Conservation (phyloP, 345 rosid species). For the Eucalyptus pauciflora region DNA sequence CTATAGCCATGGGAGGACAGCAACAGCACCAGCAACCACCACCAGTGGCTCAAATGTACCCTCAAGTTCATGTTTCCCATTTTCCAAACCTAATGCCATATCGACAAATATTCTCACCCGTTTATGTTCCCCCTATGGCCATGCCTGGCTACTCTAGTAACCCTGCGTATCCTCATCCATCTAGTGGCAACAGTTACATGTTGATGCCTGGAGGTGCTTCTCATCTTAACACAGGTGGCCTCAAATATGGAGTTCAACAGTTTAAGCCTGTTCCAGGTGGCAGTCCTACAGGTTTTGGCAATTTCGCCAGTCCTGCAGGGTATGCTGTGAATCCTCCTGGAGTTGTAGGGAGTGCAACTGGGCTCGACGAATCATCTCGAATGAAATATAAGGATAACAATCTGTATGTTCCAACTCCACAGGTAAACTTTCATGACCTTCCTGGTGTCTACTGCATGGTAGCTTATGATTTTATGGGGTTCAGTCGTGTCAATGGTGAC, state of each 20-base stretch:
- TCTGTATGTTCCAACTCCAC: slow-evolving; percentile 71
- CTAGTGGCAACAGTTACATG: slow-evolving; percentile 73
- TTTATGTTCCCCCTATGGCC: slow-evolving; percentile 82
- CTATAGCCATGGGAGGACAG: slow-evolving; percentile 34
- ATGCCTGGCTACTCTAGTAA: slow-evolving; percentile 82
- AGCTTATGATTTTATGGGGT: background rate
- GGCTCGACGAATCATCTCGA: slow-evolving; percentile 81
- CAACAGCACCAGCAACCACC: slow-evolving; percentile 59
- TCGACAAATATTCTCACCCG: slow-evolving; percentile 74
- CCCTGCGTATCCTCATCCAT: slow-evolving; percentile 77
- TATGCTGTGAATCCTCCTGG: slow-evolving; percentile 70
- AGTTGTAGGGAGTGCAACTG: slow-evolving; percentile 63
- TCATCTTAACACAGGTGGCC: slow-evolving; percentile 56
- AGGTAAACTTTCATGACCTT: slow-evolving; percentile 28
- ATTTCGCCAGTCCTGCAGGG: slow-evolving; percentile 38
- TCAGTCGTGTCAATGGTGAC: background rate
- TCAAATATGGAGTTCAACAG: slow-evolving; percentile 85
- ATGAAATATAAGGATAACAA: slow-evolving; percentile 79
- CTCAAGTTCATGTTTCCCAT: slow-evolving; percentile 84
- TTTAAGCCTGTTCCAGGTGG: slow-evolving; percentile 66
- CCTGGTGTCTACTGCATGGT: background rate
- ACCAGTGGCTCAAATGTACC: slow-evolving; percentile 73
- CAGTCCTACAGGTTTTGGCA: slow-evolving; percentile 55
- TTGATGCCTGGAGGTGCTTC: slow-evolving; percentile 86
- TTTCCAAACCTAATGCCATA: slow-evolving; percentile 73